A percentile compares a stretch with the other conserved stretches of the same genome.
These are phyloP conservation scores for Sutorius australiensis DNA, from an alignment of 768 basidiomycete genomes.

Conservation along the genomic window DNA sequence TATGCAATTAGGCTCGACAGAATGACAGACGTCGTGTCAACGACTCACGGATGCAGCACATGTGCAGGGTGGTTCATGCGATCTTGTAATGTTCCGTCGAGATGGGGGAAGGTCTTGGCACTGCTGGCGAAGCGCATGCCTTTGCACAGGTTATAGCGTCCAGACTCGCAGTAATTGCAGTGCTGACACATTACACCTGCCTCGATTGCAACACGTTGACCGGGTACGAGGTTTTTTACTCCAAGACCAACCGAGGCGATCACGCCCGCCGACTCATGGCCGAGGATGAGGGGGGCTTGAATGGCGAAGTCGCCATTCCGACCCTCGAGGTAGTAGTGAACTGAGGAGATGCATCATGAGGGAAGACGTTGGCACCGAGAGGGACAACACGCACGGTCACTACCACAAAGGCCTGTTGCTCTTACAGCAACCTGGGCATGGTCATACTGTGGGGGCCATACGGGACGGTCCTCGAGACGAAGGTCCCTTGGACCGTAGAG, in stretches of 20 bases:
- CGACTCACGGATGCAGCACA: conserved; percentile 80
- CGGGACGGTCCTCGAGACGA: conserved; percentile 66
- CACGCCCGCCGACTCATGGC: conserved; percentile 90
- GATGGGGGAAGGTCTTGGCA: conserved; percentile 89
- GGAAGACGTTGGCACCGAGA: background rate
- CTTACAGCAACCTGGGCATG: conserved; percentile 78
- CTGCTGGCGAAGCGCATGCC: conserved; percentile 85
- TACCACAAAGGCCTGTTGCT: conserved; percentile 89
- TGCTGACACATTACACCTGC: conserved; percentile 84
- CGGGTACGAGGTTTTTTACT: conserved; percentile 58
- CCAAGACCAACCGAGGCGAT: conserved; percentile 79
- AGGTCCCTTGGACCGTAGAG: conserved; percentile 84
- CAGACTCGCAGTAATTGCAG: conserved; percentile 65
- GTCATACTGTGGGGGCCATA: conserved; percentile 67
- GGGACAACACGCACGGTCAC: conserved; percentile 53
- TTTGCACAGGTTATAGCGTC: conserved; percentile 92
- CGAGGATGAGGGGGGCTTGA: conserved; percentile 82
- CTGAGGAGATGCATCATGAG: conserved; percentile 36
- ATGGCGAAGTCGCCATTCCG: conserved; percentile 92
- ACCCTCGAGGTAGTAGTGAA: conserved; percentile 88
- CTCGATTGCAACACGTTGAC: conserved; percentile 91
- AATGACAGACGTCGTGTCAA: background rate
- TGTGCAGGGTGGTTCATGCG: conserved; percentile 86
- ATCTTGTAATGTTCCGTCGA: conserved; percentile 87
- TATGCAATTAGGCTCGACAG: conserved; percentile 9